These are phyloP conservation scores for Tausonia pullulans DNA, from an alignment of 1,284 basidiomycete species.

Conservation along the genomic window DNA sequence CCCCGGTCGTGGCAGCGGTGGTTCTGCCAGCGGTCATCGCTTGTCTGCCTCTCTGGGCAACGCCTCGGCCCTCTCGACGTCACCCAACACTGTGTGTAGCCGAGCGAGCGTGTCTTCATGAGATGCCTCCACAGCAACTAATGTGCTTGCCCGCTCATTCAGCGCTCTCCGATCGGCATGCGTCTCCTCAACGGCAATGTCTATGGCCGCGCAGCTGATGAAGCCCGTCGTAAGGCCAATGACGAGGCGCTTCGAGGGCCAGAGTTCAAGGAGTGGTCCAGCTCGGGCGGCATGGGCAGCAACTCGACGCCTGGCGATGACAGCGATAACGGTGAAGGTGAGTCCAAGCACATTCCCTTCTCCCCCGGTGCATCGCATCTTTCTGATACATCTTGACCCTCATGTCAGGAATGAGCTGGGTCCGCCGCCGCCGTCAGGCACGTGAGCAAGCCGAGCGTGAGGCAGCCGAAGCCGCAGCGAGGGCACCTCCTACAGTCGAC, in stretches of 20 bases:
- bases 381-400: background rate
- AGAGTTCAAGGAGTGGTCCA: conserved; percentile 9
- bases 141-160: background rate
- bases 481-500: conserved; percentile 4
- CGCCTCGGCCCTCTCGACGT: no score
- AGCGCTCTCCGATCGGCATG: background rate
- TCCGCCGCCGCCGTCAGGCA: conserved; percentile 15
- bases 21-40: no score
- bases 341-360: background rate
- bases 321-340: conserved; percentile 3
- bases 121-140: no score
- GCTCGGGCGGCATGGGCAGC: conserved; percentile 1
- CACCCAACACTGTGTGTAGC: no score
- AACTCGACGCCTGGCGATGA: background rate
- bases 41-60: no score
- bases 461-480: background rate
- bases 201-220: conserved; percentile 4
- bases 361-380: background rate
- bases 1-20: no score
- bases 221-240: conserved; percentile 3
- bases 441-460: conserved; percentile 17
- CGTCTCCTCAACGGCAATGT: conserved; percentile 11
- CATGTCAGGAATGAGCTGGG: conserved; percentile 7
- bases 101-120: no score
- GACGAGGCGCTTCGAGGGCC: conserved; percentile 3